Percentiles rank a stretch among this genome's conserved stretches.
Evolutionary conservation across 2,329 filamentous ascomycete genomes (phyloP).

Genomic region (Conoideocrella luteorostrata): DNA sequence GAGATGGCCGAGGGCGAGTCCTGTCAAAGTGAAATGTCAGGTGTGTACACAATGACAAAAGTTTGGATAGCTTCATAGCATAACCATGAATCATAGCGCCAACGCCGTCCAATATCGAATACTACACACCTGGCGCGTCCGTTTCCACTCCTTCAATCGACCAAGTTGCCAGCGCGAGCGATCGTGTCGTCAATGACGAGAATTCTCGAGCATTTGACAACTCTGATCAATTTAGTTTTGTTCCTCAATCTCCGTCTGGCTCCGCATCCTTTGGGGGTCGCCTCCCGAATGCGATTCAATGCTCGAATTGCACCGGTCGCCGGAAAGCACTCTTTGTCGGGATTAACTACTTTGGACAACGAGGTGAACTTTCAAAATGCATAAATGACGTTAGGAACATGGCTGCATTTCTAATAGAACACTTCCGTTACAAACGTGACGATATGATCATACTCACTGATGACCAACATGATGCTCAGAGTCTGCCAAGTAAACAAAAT

Average conservation of each 20-base stretch:
- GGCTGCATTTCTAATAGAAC: constrained; percentile 80
- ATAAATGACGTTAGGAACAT: constrained; percentile 98
- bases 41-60: too few relatives aligned
- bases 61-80: too few relatives aligned
- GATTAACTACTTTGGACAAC: constrained; percentile 94
- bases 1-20: too few relatives aligned
- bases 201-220: not conserved
- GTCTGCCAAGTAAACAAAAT: constrained; percentile 91
- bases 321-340: constrained; percentile 87
- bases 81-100: too few relatives aligned
- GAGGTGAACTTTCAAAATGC: constrained; percentile 83
- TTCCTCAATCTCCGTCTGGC: too few relatives aligned
- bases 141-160: not conserved
- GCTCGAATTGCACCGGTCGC: constrained; percentile 82
- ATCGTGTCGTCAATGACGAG: not conserved
- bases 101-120: too few relatives aligned
- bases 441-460: constrained; percentile 97
- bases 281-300: constrained; percentile 85
- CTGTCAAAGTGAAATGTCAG: too few relatives aligned
- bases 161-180: not conserved
- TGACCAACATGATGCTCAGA: constrained; percentile 95
- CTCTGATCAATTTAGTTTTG: not conserved
- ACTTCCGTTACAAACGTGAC: constrained; percentile 87
- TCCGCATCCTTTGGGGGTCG: too few relatives aligned
- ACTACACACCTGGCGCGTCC: too few relatives aligned